Evolutionary conservation across 1,284 basidiomycete species (phyloP), one percentile per base, ranked within the genome.

Genomic region (Naganishia cerealis): DNA sequence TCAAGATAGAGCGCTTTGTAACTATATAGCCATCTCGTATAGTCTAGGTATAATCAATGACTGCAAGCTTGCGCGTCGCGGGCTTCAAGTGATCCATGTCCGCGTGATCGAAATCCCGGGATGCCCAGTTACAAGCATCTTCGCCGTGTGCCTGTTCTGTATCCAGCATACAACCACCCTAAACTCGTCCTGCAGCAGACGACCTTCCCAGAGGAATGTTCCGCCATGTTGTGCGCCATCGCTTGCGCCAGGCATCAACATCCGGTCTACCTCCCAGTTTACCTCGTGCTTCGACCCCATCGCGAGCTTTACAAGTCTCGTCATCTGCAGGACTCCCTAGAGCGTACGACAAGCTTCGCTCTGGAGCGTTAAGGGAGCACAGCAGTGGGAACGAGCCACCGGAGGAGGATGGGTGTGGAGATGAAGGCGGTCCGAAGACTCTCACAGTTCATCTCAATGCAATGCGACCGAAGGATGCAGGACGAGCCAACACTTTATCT

Each of bases 171-270:
- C n/a, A n/a, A n/a, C n/a, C n/a, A n/a, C n/a, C n/a, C n/a, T n/a
- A n/a, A n/a, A n/a, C n/a, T n/a, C n/a, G n/a, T n/a, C n/a, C n/a
- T n/a, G n/a, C n/a, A n/a, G n/a, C n/a, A n/a, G n/a, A n/a, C n/a
- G n/a, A n/a, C n/a, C n/a, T n/a, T n/a, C n/a, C n/a, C n/a, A 42
- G 38, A 63, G 50, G 61, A 39, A 63, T 63, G 61, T 63, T 63
- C 29, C 61, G 61, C 21, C 61, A 63, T 63, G 61, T 63, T 13
- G 61, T 54, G 61, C 61, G 61, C 61, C 61, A 63, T 63, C 61
- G 61, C 50, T 63, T 63, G 61, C 48, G 61, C 21, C 61, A 63
- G n/a, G 50, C 48, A 26, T 33, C 48, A 10, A 53, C 52, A 42
- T 24, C 18, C 15, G 50, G 12, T 8, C 12, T 46, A 8, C 38